Evolutionary conservation across 2,329 filamentous ascomycete species (phyloP).

Genomic region (Sporothrix globosa): DNA sequence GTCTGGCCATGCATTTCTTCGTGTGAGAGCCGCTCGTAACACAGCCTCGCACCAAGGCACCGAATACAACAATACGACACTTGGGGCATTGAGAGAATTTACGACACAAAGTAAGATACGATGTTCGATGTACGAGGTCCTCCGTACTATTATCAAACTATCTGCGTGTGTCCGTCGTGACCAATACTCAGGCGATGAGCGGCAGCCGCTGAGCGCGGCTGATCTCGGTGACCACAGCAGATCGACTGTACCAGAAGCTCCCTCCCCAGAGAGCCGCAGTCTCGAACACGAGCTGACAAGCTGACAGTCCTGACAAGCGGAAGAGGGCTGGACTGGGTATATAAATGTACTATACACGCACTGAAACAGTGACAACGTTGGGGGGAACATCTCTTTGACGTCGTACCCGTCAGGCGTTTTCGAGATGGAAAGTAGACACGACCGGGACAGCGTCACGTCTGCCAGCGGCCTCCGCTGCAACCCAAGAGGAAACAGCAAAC

Average conservation of each 20-base stretch:
- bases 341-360: neutral
- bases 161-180: too few species aligned
- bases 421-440: neutral
- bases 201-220: slow-evolving; percentile 1
- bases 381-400: neutral
- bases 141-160: too few species aligned
- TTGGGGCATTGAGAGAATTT: neutral
- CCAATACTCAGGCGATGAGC: neutral
- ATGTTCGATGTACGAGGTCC: too few species aligned
- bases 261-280: neutral
- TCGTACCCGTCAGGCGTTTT: slow-evolving; percentile 1
- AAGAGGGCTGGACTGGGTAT: neutral
- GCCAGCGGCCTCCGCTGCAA: slow-evolving; percentile 1
- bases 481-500: neutral
- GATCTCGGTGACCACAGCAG: slow-evolving; percentile 13
- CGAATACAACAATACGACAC: neutral
- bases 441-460: neutral
- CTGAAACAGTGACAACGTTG: neutral
- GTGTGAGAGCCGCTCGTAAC: slow-evolving; percentile 1
- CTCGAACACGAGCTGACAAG: neutral
- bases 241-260: neutral
- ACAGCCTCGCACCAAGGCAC: neutral
- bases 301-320: neutral
- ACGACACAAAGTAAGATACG: too few species aligned
- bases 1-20: neutral